Percentiles rank a stretch among this genome's conserved stretches.
Conservation (phyloP, 1,284 basidiomycete genomes). For the Sparassis latifolia region DNA sequence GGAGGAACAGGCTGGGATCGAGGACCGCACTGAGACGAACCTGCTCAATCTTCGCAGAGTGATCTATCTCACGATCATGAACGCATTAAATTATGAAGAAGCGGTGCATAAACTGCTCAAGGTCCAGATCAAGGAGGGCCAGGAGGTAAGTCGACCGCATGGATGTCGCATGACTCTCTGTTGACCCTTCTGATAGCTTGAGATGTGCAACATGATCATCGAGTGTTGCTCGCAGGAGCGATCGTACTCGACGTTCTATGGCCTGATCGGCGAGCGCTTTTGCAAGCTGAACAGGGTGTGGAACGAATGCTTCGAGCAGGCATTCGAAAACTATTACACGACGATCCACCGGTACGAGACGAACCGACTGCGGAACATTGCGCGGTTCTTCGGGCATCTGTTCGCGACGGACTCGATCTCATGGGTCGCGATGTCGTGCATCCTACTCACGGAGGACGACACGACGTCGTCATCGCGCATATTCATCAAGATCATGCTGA, state of each 20-base stretch:
- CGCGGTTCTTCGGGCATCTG: conserved; percentile 92
- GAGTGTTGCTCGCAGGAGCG: conserved; percentile 99
- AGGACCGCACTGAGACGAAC: conserved; percentile 94
- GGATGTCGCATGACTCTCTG: background rate
- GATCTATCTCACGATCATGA: conserved; percentile 99
- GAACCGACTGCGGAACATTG: conserved; percentile 95
- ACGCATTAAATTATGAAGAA: conserved; percentile 96
- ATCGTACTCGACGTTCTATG: conserved; percentile 95
- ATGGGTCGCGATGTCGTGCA: conserved; percentile 80
- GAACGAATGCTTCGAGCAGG: conserved; percentile 85
- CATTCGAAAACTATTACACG: conserved; percentile 88
- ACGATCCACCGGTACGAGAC: conserved; percentile 99
- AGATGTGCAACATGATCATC: conserved; percentile 97
- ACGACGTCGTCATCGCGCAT: conserved; percentile 96
- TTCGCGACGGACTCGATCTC: conserved; percentile 83
- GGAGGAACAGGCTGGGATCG: conserved; percentile 81
- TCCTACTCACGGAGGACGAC: conserved; percentile 97
- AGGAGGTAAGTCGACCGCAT: conserved; percentile 60
- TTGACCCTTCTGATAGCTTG: conserved; percentile 51
- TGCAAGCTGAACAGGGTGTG: conserved; percentile 93
- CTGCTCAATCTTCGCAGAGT: conserved; percentile 90
- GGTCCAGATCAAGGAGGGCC: conserved; percentile 85
- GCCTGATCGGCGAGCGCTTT: conserved; percentile 93
- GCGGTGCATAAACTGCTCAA: conserved; percentile 97
- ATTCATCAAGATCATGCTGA: conserved; percentile 95